These are phyloP conservation scores for Aquanectria penicillioides DNA, from an alignment of 2,329 filamentous ascomycete species.

Conservation along the genomic window DNA sequence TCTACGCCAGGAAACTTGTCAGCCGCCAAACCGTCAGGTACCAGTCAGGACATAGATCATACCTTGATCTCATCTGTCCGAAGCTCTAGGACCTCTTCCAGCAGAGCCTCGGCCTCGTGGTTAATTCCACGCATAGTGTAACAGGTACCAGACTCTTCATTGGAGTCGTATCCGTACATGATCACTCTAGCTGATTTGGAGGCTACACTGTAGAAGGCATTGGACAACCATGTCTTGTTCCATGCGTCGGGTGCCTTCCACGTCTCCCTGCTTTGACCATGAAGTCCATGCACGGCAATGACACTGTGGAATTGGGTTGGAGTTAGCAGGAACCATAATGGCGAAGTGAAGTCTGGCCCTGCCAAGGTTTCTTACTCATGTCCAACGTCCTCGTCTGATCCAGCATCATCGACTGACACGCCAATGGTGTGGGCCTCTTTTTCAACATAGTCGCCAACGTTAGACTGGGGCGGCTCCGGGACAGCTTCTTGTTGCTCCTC, in stretches of 20 bases:
- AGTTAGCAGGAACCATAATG: neutral
- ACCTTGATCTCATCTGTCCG: constrained; percentile 6
- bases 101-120: neutral
- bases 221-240: neutral
- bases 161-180: neutral
- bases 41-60: too few species aligned
- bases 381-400: neutral
- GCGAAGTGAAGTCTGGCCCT: too few species aligned
- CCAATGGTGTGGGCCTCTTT: too few species aligned
- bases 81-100: neutral
- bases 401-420: too few species aligned
- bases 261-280: neutral
- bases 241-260: neutral
- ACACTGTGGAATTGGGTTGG: neutral
- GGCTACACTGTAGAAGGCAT: neutral
- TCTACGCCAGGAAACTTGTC: neutral
- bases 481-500: too few species aligned
- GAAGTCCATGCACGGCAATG: neutral
- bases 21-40: neutral
- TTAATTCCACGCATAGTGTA: neutral
- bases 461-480: too few species aligned
- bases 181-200: neutral
- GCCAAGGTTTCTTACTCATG: neutral
- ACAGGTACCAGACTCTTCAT: neutral
- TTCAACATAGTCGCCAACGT: too few species aligned